phyloP scores from a whole-genome alignment of 345 rosid species.

The Eutrema japonicum region DNA sequence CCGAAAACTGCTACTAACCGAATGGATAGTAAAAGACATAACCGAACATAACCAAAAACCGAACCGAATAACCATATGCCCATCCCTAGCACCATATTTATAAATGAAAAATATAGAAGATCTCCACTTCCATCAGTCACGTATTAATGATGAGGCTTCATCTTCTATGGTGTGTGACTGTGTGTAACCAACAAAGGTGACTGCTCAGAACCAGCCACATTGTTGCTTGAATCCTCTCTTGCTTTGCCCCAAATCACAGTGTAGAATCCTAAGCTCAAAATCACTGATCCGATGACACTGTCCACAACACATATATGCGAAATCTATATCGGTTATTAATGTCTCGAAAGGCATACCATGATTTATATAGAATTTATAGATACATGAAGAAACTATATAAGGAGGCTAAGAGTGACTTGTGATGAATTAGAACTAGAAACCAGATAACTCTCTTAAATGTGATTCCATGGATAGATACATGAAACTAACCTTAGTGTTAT shows the following conservation, averaged over 20 bases:
- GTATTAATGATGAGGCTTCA: slow-evolving; percentile 1
- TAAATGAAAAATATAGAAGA: neutral
- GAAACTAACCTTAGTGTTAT: neutral
- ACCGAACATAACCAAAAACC: too few relatives aligned
- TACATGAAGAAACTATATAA: too few relatives aligned
- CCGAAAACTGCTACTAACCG: too few relatives aligned
- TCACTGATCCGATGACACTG: slow-evolving; percentile 34
- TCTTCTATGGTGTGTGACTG: neutral
- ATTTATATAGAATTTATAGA: too few relatives aligned
- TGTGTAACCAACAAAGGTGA: slow-evolving; percentile 26
- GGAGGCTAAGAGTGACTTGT: too few relatives aligned
- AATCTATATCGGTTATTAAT: neutral
- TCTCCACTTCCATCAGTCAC: slow-evolving; percentile 3
- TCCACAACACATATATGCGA: neutral
- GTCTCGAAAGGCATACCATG: neutral
- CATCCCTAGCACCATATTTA: neutral
- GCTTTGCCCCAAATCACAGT: slow-evolving; percentile 43
- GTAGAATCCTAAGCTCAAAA: slow-evolving; percentile 36
- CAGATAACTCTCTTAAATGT: neutral
- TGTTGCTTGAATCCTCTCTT: slow-evolving; percentile 36
- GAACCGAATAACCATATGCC: too few relatives aligned
- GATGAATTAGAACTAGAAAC: neutral
- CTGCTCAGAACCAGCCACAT: slow-evolving; percentile 4
- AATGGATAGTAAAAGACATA: too few relatives aligned
- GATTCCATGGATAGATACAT: neutral